These are phyloP conservation scores for Monosporozyma unispora DNA, from an alignment of 805 yeast genomes.

Conservation along the genomic window DNA sequence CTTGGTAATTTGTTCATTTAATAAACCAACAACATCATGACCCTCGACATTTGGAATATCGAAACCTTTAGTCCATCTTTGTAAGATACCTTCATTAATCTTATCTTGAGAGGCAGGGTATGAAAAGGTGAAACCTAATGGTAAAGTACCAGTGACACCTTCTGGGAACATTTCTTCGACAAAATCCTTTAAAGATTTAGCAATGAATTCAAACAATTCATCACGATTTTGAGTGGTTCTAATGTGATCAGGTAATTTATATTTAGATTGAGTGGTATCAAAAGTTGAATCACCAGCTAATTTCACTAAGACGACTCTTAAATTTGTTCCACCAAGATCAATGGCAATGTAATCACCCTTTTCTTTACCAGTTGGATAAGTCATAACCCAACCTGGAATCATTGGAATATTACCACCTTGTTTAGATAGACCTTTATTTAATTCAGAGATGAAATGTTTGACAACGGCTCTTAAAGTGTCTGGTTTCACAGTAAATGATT, in stretches of 20 bases:
- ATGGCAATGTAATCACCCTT: slow-evolving; percentile 83
- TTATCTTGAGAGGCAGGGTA: slow-evolving; percentile 78
- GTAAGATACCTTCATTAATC: slow-evolving; percentile 76
- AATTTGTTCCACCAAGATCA: slow-evolving; percentile 93
- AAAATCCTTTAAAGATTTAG: slow-evolving; percentile 65
- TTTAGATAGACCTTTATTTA: slow-evolving; percentile 67
- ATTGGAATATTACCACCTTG: slow-evolving; percentile 84
- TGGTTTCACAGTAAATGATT: slow-evolving; percentile 51
- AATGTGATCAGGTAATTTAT: slow-evolving; percentile 61
- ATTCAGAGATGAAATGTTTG: slow-evolving; percentile 65
- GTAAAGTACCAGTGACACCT: slow-evolving; percentile 52
- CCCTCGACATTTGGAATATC: slow-evolving; percentile 91
- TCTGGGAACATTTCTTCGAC: slow-evolving; percentile 57
- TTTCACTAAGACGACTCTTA: slow-evolving; percentile 81
- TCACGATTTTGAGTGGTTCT: slow-evolving; percentile 64
- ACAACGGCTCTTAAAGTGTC: slow-evolving; percentile 56
- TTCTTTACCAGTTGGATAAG: slow-evolving; percentile 84
- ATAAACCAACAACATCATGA: slow-evolving; percentile 84
- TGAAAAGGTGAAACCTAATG: slow-evolving; percentile 89
- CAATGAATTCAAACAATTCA: slow-evolving; percentile 76
- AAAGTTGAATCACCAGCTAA: slow-evolving; percentile 75
- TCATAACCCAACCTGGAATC: slow-evolving; percentile 95
- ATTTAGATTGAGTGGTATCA: slow-evolving; percentile 79
- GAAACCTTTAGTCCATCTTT: slow-evolving; percentile 96
- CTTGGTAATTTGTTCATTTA: slow-evolving; percentile 61